Conservation (phyloP, 106 monocot genomes). For the Agapanthus africanus region DNA sequence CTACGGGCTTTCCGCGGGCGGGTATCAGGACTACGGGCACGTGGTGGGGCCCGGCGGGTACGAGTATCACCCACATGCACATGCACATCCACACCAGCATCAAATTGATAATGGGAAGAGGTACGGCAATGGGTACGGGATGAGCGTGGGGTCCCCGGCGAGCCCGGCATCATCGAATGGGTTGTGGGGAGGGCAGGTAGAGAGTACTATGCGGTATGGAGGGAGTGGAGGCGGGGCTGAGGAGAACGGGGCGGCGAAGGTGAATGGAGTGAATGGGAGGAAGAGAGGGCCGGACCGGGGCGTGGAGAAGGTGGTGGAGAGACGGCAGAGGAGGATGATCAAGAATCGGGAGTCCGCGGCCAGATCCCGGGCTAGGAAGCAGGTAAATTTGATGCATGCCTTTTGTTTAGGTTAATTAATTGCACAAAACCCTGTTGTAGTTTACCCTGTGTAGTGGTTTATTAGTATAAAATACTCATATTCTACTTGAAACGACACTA, state of each 20-base stretch:
- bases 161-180: conserved; percentile 38
- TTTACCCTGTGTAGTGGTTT: too few relatives aligned
- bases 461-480: too few relatives aligned
- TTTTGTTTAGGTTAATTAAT: too few relatives aligned
- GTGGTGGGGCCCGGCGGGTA: background rate
- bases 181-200: conserved; percentile 2
- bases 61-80: conserved; percentile 1
- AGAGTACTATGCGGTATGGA: background rate
- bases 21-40: background rate
- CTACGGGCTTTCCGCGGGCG: background rate
- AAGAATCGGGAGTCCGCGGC: conserved; percentile 72
- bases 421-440: too few relatives aligned
- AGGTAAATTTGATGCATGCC: conserved; percentile 18
- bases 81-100: background rate
- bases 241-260: background rate
- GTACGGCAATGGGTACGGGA: conserved; percentile 8
- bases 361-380: conserved; percentile 65
- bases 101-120: conserved; percentile 16
- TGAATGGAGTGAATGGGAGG: conserved; percentile 7
- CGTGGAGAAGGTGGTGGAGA: conserved; percentile 51
- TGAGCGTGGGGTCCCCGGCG: conserved; percentile 15
- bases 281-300: conserved; percentile 18
- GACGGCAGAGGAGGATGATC: conserved; percentile 59
- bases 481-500: too few relatives aligned
- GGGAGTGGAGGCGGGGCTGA: conserved; percentile 1